phyloP scores from a whole-genome alignment of 208 protist genomes.

The Trypanosoma brucei region DNA sequence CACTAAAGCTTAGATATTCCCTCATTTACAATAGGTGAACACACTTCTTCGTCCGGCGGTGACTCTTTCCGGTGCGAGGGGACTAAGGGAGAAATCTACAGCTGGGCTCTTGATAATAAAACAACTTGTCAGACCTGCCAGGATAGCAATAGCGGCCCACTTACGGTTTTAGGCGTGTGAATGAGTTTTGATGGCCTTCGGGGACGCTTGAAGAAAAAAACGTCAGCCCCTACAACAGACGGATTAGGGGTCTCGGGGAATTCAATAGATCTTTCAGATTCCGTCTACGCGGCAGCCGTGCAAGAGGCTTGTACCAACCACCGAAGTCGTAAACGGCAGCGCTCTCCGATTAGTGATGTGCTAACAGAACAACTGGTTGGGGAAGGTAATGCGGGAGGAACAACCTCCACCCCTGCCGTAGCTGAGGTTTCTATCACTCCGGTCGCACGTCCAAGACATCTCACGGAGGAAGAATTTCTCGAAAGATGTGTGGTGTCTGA shows the following conservation, averaged over 20 bases:
- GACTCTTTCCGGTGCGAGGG: too few relatives aligned
- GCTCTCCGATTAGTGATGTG: conserved; percentile 5
- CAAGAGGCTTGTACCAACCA: conserved; percentile 18
- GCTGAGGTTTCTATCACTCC: background rate
- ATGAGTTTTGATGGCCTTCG: conserved; percentile 29
- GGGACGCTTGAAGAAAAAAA: conserved; percentile 18
- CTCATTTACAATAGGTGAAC: too few relatives aligned
- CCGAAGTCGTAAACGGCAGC: conserved; percentile 9
- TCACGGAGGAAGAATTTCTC: conserved; percentile 18
- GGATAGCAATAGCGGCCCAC: too few relatives aligned
- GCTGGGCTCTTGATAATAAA: too few relatives aligned
- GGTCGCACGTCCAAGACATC: background rate
- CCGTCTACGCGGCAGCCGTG: conserved; percentile 7
- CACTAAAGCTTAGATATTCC: too few relatives aligned
- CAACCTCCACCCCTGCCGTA: background rate
- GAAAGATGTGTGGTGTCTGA: background rate
- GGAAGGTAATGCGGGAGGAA: background rate
- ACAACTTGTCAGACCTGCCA: too few relatives aligned
- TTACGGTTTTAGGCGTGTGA: background rate
- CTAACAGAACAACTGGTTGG: background rate
- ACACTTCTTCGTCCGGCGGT: too few relatives aligned
- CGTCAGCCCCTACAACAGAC: background rate
- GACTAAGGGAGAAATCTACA: too few relatives aligned
- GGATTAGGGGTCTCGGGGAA: background rate
- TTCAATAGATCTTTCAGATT: background rate